phyloP scores from a whole-genome alignment of 1,284 basidiomycete genomes.

The Vanrija sp. region DNA sequence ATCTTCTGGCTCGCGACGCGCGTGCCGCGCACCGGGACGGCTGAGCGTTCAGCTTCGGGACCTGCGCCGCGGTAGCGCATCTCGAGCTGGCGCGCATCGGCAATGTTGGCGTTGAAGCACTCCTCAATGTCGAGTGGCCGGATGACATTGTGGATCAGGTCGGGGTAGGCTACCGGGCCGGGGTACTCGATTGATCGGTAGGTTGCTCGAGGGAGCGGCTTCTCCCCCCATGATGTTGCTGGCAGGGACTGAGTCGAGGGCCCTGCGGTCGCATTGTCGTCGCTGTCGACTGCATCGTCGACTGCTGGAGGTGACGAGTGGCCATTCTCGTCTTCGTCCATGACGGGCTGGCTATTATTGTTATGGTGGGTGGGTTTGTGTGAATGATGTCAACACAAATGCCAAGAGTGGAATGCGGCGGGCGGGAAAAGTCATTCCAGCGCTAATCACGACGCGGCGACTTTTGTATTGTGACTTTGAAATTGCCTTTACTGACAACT shows the following conservation, averaged over 20 bases:
- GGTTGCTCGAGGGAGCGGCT: slow-evolving; percentile 58
- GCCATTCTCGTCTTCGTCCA: no score
- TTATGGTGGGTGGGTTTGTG: no score
- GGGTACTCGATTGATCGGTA: slow-evolving; percentile 86
- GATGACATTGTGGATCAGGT: slow-evolving; percentile 63
- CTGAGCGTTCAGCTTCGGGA: slow-evolving; percentile 62
- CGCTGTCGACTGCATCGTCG: no score
- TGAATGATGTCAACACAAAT: no score
- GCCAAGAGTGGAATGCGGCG: no score
- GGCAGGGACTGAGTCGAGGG: not conserved
- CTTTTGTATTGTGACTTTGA: not conserved
- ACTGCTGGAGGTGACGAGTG: no score
- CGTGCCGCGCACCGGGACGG: slow-evolving; percentile 76
- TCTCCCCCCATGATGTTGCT: no score
- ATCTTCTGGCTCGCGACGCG: slow-evolving; percentile 71
- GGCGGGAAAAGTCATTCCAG: no score
- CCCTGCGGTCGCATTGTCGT: not conserved
- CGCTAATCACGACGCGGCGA: no score
- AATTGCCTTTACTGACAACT: not conserved
- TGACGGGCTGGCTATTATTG: no score
- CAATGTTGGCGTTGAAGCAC: slow-evolving; percentile 56
- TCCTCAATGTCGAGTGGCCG: slow-evolving; percentile 65
- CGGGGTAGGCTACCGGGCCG: slow-evolving; percentile 63
- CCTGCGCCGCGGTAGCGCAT: slow-evolving; percentile 57
- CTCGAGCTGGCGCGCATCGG: slow-evolving; percentile 57